Evolutionary conservation across 371 early-diverging fungal genomes (phyloP).

Genomic region (Syncephalastrum sp.): DNA sequence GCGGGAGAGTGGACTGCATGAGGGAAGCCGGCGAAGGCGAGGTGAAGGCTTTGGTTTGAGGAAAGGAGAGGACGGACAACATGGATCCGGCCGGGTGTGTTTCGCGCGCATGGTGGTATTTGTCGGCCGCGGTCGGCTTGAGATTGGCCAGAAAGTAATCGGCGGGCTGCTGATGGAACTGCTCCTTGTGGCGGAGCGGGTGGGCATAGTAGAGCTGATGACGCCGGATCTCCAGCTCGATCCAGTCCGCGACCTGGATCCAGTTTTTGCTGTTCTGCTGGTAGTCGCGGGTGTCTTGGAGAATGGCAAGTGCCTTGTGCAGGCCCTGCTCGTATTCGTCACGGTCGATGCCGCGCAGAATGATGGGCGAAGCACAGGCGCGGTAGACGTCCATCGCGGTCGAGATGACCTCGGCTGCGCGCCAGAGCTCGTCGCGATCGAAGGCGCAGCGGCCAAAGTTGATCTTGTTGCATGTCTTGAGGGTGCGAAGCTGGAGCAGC

Average conservation of each 20-base stretch:
- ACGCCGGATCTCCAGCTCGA: constrained; percentile 39
- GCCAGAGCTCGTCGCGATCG: constrained; percentile 48
- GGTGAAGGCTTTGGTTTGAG: not conserved
- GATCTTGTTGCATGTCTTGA: constrained; percentile 29
- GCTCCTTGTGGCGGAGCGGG: constrained; percentile 1
- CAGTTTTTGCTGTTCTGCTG: constrained; percentile 26
- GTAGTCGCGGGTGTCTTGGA: constrained; percentile 32
- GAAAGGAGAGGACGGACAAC: constrained; percentile 21
- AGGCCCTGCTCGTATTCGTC: constrained; percentile 33
- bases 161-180: constrained; percentile 3
- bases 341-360: constrained; percentile 20
- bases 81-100: constrained; percentile 17
- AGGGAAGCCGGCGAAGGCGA: constrained; percentile 4
- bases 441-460: constrained; percentile 37
- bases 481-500: constrained; percentile 27
- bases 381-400: constrained; percentile 39
- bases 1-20: not conserved
- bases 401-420: constrained; percentile 39
- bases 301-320: constrained; percentile 22
- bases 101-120: constrained; percentile 6
- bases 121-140: constrained; percentile 11
- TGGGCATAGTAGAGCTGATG: constrained; percentile 22
- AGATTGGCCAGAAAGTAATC: constrained; percentile 22
- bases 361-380: constrained; percentile 24
- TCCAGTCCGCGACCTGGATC: constrained; percentile 44